Conservation (phyloP, 352 stramenopile genomes). For the Phytophthora hibernalis region DNA sequence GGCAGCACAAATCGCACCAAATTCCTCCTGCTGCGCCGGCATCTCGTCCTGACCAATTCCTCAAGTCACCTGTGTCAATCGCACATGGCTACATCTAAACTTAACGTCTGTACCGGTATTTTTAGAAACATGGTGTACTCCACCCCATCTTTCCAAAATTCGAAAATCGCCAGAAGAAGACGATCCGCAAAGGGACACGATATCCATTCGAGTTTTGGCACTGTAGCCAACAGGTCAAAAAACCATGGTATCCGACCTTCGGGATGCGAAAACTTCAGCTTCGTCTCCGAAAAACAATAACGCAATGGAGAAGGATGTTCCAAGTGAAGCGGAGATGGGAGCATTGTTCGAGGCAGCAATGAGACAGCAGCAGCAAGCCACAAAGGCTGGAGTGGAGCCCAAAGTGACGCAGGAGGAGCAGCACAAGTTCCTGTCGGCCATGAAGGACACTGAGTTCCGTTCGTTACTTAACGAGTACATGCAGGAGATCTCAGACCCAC, state of each 20-base stretch:
- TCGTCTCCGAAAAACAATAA: conserved; percentile 15
- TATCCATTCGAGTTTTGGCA: conserved; percentile 2
- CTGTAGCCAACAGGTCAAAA: neutral
- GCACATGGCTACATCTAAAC: conserved; percentile 21
- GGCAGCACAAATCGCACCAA: conserved; percentile 30
- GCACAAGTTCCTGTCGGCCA: conserved; percentile 89
- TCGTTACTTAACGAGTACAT: conserved; percentile 95
- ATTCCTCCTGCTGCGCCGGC: conserved; percentile 50
- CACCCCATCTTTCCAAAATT: conserved; percentile 24
- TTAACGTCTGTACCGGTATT: conserved; percentile 11
- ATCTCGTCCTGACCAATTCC: conserved; percentile 26
- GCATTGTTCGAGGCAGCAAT: conserved; percentile 62
- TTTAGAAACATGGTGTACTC: conserved; percentile 16
- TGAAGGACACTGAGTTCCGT: conserved; percentile 92
- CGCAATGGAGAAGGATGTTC: conserved; percentile 19
- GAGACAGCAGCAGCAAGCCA: conserved; percentile 28
- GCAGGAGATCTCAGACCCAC: conserved; percentile 93
- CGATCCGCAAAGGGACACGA: conserved; percentile 3
- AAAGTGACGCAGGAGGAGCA: conserved; percentile 57
- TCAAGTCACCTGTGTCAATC: neutral
- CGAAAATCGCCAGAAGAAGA: conserved; percentile 2
- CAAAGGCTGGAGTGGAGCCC: conserved; percentile 5
- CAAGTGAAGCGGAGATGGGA: conserved; percentile 54
- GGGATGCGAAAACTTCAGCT: neutral
- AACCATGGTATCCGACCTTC: conserved; percentile 27